Evolutionary conservation across 73 alveolate genomes (phyloP).

Genomic region (Durusdinium trenchii): DNA sequence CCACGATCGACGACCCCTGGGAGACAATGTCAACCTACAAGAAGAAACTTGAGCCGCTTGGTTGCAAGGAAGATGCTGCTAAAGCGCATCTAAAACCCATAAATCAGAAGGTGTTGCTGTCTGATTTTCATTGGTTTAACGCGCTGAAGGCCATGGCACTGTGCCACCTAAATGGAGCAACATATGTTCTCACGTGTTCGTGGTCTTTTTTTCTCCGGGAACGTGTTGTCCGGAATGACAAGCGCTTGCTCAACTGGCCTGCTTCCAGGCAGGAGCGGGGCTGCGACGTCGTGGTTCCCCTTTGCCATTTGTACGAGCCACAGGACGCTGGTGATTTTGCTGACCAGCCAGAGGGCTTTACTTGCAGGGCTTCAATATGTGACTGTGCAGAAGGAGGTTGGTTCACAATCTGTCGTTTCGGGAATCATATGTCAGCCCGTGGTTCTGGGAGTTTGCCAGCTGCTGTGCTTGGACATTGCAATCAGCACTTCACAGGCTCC

Average conservation of each 20-base stretch:
- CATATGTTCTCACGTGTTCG: not conserved
- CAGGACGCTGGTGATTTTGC: constrained; percentile 58
- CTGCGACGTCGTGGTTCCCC: constrained; percentile 79
- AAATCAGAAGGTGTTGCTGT: not conserved
- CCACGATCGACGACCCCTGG: constrained; percentile 87
- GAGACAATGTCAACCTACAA: constrained; percentile 55
- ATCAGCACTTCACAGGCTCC: too few relatives aligned
- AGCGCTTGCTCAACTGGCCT: not conserved
- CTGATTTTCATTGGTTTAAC: not conserved
- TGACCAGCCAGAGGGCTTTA: too few relatives aligned
- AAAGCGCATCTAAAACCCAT: not conserved
- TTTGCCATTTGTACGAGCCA: constrained; percentile 92
- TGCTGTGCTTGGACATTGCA: too few relatives aligned
- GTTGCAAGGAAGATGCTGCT: not conserved
- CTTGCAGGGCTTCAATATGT: too few relatives aligned
- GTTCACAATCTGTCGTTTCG: too few relatives aligned
- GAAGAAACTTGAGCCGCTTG: constrained; percentile 16
- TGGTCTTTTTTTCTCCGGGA: too few relatives aligned
- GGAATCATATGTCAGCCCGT: too few relatives aligned
- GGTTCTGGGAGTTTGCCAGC: too few relatives aligned
- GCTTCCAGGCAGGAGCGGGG: not conserved
- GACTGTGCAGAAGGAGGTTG: too few relatives aligned
- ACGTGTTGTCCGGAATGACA: too few relatives aligned
- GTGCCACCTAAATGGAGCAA: too few relatives aligned
- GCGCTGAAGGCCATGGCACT: not conserved